These are phyloP conservation scores for Wickerhamomyces pijperi DNA, from an alignment of 805 yeast species.

Conservation along the genomic window DNA sequence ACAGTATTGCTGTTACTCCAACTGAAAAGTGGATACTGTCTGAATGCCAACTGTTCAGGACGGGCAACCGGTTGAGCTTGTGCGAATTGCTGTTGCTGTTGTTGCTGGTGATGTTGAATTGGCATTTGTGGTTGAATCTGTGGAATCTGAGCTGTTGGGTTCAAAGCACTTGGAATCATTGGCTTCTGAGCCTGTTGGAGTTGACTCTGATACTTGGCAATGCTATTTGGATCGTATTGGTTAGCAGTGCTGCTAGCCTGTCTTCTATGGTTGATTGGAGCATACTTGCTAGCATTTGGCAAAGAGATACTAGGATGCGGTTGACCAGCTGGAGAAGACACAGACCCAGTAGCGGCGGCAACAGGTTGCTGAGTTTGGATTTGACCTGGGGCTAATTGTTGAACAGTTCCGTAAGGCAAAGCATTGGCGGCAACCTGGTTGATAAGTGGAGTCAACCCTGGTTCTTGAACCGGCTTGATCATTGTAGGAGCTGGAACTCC, in stretches of 20 bases:
- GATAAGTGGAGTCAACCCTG: slow-evolving; percentile 5
- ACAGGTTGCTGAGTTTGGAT: background rate
- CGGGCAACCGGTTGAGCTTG: slow-evolving; percentile 24
- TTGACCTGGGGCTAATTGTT: background rate
- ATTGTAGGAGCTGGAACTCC: background rate
- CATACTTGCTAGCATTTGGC: slow-evolving; percentile 24
- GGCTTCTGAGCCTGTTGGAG: background rate
- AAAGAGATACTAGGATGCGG: slow-evolving; percentile 8
- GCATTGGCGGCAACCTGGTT: slow-evolving; percentile 2
- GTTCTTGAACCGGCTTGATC: background rate
- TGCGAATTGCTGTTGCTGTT: background rate
- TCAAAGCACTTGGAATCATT: background rate
- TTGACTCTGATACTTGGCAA: slow-evolving; percentile 8
- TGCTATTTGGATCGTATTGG: slow-evolving; percentile 18
- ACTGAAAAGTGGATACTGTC: slow-evolving; percentile 69
- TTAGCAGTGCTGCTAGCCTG: slow-evolving; percentile 19
- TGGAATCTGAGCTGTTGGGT: background rate
- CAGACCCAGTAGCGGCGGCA: slow-evolving; percentile 4
- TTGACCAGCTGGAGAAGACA: slow-evolving; percentile 8
- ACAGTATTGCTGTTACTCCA: slow-evolving; percentile 44
- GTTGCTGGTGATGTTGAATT: slow-evolving; percentile 9
- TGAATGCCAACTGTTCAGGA: slow-evolving; percentile 40
- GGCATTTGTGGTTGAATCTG: slow-evolving; percentile 3
- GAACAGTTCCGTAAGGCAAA: background rate
- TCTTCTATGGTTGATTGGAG: slow-evolving; percentile 24